Evolutionary conservation across 495 filamentous ascomycete species (phyloP), one percentile per base, ranked within the genome.

Genomic region (Baudoinia panamericana): DNA sequence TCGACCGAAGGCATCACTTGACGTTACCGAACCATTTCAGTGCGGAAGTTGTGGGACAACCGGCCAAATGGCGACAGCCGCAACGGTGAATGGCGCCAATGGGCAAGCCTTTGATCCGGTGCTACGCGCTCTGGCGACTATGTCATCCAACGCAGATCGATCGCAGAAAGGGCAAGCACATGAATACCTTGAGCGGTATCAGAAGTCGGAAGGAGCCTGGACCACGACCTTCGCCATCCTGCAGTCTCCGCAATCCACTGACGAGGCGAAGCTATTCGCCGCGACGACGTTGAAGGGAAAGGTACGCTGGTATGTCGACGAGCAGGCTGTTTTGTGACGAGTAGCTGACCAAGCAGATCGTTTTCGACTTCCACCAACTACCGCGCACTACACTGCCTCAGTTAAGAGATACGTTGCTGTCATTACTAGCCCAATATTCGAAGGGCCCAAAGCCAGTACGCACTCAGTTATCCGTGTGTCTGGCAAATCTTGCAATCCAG

Each of bases 191-290:
- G 84, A 90, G 64, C 76, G 76, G 43, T 99, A 95, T 67, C 90
- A 99, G 75, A 99, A 96, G 72, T 93, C 90, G 84, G 58, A 83
- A 56, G 80, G 84, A 53, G 92, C 90, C 43, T 99, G 90, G 90
- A 78, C 76, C 12, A 75, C 76, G 11, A 93, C 83, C 31, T 79
- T 93, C 55, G 71, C 74, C 31, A 78, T 99, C 45, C 63, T 99
- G 46, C 82, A 93, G 58, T 77, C 80, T 13, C 58, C 75, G 31
- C 64, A 72, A 37, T 72, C 76, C 29, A 75, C 83, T 41, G 68
- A 78, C 21, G 85, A 92, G 56, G 82, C 81, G 18, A 92, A 88
- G 62, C 66, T 96, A 44, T 99, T 99, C 60, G 90, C 92, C 5
- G 90, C 92, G 38, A 94, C 85, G 21, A 96, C 90, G 30, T 65